Conservation (phyloP, 2,329 filamentous ascomycete species). For the Verticillium zaregamsianum region DNA sequence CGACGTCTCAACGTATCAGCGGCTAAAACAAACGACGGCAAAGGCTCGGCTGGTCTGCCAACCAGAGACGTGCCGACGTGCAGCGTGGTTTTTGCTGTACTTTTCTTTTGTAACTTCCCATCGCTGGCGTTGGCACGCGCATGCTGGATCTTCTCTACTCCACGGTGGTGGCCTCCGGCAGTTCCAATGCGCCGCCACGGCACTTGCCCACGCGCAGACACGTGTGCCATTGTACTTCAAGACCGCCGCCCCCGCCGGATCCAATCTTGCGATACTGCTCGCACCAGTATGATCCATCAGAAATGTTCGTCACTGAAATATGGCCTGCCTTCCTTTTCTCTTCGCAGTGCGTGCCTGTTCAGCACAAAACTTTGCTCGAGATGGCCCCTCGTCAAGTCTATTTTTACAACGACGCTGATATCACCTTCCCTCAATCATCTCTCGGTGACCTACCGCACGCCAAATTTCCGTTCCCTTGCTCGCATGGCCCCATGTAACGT, state of each 20-base stretch:
- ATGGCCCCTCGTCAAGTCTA: not conserved
- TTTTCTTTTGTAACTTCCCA: not conserved
- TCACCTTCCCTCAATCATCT: not conserved
- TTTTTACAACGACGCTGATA: not conserved
- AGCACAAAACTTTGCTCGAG: not conserved
- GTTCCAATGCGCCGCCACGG: not conserved
- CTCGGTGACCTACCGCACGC: not conserved
- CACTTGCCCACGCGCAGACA: not conserved
- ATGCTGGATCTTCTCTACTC: not conserved
- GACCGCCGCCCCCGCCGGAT: not conserved
- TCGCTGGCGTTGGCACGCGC: not conserved
- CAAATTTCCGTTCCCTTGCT: not conserved
- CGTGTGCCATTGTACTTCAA: not conserved
- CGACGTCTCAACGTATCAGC: not conserved
- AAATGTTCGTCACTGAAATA: not conserved
- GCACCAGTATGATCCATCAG: not conserved
- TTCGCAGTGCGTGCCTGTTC: not conserved
- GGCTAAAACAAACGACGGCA: not conserved
- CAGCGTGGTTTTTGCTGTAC: not conserved
- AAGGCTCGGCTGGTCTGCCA: not conserved
- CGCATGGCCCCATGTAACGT: not conserved
- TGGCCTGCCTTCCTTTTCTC: too few relatives aligned
- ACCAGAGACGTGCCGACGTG: not conserved
- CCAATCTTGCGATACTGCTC: not conserved
- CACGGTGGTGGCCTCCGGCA: not conserved